phyloP scores from a whole-genome alignment of 106 monocot species.

The Ottelia alismoides region DNA sequence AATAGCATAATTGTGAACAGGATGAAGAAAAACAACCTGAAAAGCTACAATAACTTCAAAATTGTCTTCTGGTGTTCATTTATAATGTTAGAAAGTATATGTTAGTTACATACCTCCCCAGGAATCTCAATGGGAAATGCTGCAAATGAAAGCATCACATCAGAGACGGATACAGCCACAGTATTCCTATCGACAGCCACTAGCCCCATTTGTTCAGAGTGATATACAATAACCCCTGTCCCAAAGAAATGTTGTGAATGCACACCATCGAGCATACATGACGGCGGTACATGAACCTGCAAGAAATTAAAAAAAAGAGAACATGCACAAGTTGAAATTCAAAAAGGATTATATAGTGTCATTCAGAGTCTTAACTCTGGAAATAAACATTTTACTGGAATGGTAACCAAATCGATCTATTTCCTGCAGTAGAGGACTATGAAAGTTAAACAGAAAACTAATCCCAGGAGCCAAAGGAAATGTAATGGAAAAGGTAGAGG shows the following conservation, averaged over 20 bases:
- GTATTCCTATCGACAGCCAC: slow-evolving; percentile 82
- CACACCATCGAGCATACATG: slow-evolving; percentile 96
- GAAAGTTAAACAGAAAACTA: no score
- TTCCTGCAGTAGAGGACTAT: no score
- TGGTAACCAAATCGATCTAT: no score
- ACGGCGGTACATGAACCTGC: slow-evolving; percentile 90
- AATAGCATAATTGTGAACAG: slow-evolving; percentile 93
- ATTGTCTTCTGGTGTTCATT: not conserved
- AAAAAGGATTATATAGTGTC: no score
- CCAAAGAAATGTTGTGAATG: slow-evolving; percentile 93
- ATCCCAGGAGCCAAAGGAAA: no score
- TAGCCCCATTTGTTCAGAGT: slow-evolving; percentile 73
- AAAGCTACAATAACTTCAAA: slow-evolving; percentile 4
- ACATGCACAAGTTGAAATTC: no score
- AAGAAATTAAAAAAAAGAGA: no score
- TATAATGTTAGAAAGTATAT: no score
- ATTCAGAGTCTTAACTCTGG: no score
- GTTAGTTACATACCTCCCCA: slow-evolving; percentile 77
- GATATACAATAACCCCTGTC: slow-evolving; percentile 78
- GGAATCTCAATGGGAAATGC: slow-evolving; percentile 96
- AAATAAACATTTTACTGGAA: no score
- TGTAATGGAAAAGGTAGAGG: no score
- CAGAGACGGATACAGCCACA: slow-evolving; percentile 72
- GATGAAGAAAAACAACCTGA: slow-evolving; percentile 94
- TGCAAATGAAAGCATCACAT: slow-evolving; percentile 94